These are phyloP conservation scores for Botrytis paeoniae DNA, from an alignment of 2,329 filamentous ascomycete genomes.

Conservation along the genomic window DNA sequence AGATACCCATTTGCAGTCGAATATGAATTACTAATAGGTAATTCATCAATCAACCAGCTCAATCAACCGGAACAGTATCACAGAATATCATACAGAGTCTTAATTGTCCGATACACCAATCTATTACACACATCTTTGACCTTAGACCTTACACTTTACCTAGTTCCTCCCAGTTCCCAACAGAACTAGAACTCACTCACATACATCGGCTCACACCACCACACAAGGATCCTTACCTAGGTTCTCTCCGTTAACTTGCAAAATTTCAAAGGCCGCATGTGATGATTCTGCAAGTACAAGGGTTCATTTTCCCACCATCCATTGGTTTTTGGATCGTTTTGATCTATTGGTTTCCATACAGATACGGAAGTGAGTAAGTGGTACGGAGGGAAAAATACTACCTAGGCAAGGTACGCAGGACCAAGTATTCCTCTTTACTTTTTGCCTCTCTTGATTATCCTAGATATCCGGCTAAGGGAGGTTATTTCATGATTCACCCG, in stretches of 20 bases:
- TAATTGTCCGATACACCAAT: neutral
- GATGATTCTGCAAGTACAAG: conserved; percentile 26
- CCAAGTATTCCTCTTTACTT: conserved; percentile 6
- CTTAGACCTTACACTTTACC: neutral
- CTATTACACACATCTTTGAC: neutral
- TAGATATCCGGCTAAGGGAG: neutral
- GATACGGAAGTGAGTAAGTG: neutral
- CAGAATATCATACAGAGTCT: neutral
- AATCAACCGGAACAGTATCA: neutral
- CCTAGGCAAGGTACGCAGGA: neutral
- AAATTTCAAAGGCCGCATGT: conserved; percentile 13
- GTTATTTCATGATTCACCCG: neutral
- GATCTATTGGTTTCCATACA: conserved; percentile 11
- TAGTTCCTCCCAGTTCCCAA: neutral
- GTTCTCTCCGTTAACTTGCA: neutral
- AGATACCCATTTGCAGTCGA: too few relatives aligned
- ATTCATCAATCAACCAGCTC: too few relatives aligned
- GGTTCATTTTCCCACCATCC: conserved; percentile 13
- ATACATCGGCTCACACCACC: neutral
- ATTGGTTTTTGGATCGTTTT: neutral
- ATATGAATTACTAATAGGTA: too few relatives aligned
- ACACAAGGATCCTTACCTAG: neutral
- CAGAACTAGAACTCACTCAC: neutral
- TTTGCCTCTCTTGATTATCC: neutral
- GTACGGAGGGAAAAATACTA: neutral